A percentile compares a stretch with the other conserved stretches of the same genome.
Conservation (phyloP, 2,329 filamentous ascomycete genomes). For the Myotisia sp. region DNA sequence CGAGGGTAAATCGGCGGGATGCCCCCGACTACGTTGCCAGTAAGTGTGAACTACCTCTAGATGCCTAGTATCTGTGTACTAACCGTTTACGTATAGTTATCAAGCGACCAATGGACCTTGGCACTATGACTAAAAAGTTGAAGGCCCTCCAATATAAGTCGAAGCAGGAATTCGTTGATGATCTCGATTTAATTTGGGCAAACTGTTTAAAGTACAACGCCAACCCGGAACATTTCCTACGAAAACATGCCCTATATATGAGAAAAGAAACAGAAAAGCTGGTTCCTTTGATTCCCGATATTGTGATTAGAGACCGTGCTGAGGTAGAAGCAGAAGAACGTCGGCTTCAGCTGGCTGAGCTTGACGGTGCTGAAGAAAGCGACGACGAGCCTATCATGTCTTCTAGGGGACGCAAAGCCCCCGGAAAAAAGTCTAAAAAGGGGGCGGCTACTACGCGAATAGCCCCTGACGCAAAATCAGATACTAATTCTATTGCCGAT, state of each 20-base stretch:
- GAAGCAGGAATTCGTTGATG: constrained; percentile 86
- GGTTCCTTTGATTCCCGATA: constrained; percentile 85
- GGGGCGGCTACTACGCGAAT: constrained; percentile 47
- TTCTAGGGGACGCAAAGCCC: constrained; percentile 78
- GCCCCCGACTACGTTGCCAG: constrained; percentile 88
- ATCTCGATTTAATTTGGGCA: constrained; percentile 89
- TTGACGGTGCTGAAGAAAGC: constrained; percentile 74
- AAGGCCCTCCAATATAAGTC: constrained; percentile 66
- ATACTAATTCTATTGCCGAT: constrained; percentile 35
- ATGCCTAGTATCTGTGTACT: constrained; percentile 2
- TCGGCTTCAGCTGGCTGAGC: constrained; percentile 67
- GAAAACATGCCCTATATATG: constrained; percentile 92
- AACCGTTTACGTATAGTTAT: constrained; percentile 48
- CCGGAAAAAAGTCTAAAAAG: constrained; percentile 62
- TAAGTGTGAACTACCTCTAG: constrained; percentile 34
- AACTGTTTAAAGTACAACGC: constrained; percentile 95
- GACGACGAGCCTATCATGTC: constrained; percentile 98
- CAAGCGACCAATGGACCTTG: constrained; percentile 95
- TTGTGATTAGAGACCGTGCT: constrained; percentile 75
- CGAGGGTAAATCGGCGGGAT: constrained; percentile 90
- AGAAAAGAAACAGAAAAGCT: constrained; percentile 94
- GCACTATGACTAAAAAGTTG: constrained; percentile 95
- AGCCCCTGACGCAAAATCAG: constrained; percentile 35
- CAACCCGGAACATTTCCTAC: constrained; percentile 69
- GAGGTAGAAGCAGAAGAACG: constrained; percentile 81